Conservation (phyloP, 768 basidiomycete species). For the Lentinula detonsa region DNA sequence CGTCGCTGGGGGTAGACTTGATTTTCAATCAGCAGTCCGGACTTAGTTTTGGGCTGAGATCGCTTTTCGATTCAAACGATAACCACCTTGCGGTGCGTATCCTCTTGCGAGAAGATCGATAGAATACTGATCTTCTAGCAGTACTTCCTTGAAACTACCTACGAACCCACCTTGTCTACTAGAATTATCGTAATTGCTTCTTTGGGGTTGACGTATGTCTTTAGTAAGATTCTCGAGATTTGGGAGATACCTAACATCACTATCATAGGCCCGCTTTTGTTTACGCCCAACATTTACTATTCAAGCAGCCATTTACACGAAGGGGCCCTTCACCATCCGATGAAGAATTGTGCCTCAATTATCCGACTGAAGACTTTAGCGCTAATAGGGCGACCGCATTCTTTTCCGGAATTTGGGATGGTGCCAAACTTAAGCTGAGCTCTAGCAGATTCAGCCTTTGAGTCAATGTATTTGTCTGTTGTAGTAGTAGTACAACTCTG, state of each 20-base stretch:
- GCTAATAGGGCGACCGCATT: slow-evolving; percentile 14
- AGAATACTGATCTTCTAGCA: slow-evolving; percentile 14
- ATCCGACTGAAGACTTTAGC: slow-evolving; percentile 9
- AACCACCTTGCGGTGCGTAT: slow-evolving; percentile 46
- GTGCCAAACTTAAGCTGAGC: not conserved
- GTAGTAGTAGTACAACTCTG: too few species aligned
- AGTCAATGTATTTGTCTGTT: not conserved
- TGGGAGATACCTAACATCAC: not conserved
- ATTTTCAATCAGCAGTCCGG: slow-evolving; percentile 52
- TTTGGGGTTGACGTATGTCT: slow-evolving; percentile 47
- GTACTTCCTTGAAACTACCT: slow-evolving; percentile 43
- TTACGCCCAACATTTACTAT: slow-evolving; percentile 45
- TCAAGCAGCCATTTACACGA: slow-evolving; percentile 43
- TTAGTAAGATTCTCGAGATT: not conserved
- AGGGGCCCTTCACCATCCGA: slow-evolving; percentile 15
- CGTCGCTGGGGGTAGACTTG: slow-evolving; percentile 50
- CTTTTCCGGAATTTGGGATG: slow-evolving; percentile 13
- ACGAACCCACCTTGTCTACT: slow-evolving; percentile 44
- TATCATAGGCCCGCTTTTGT: slow-evolving; percentile 43
- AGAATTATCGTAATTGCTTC: slow-evolving; percentile 49
- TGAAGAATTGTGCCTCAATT: slow-evolving; percentile 14
- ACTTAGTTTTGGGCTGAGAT: slow-evolving; percentile 58
- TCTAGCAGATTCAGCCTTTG: slow-evolving; percentile 1
- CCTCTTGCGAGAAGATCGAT: not conserved
- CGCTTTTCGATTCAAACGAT: slow-evolving; percentile 56